A percentile compares a stretch with the other conserved stretches of the same genome.
phyloP scores from a whole-genome alignment of 306 rosid species.

The Sindora glabra region DNA sequence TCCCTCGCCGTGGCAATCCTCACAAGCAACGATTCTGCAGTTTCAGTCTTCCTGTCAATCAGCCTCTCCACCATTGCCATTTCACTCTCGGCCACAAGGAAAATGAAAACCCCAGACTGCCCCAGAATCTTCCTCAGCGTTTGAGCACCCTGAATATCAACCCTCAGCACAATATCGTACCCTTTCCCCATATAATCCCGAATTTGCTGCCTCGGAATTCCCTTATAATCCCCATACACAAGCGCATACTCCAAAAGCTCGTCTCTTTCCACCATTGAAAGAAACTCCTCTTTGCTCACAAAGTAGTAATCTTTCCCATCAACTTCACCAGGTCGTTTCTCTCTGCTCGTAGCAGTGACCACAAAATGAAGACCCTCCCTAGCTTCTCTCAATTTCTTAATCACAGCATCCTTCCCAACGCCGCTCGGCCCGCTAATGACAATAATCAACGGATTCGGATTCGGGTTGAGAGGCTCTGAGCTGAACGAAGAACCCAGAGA shows the following conservation, averaged over 20 bases:
- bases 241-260: conserved; percentile 83
- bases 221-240: conserved; percentile 90
- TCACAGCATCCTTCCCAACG: conserved; percentile 86
- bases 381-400: conserved; percentile 41
- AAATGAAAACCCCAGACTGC: conserved; percentile 64
- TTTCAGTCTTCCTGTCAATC: conserved; percentile 76
- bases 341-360: conserved; percentile 72
- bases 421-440: conserved; percentile 94
- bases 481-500: conserved; percentile 59
- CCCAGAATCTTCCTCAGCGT: conserved; percentile 68
- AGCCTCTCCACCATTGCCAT: conserved; percentile 71
- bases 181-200: conserved; percentile 73
- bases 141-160: conserved; percentile 87
- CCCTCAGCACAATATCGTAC: conserved; percentile 64
- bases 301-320: conserved; percentile 70
- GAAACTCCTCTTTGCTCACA: conserved; percentile 63
- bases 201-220: conserved; percentile 82
- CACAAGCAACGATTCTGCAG: conserved; percentile 58
- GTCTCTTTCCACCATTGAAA: conserved; percentile 43
- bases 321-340: conserved; percentile 52
- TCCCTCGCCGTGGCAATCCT: conserved; percentile 82
- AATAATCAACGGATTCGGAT: conserved; percentile 57
- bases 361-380: conserved; percentile 66
- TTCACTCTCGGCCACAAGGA: conserved; percentile 78
- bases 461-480: conserved; percentile 45